phyloP scores from a whole-genome alignment of 257 asterid genomes.

The Primulina huaijiensis region DNA sequence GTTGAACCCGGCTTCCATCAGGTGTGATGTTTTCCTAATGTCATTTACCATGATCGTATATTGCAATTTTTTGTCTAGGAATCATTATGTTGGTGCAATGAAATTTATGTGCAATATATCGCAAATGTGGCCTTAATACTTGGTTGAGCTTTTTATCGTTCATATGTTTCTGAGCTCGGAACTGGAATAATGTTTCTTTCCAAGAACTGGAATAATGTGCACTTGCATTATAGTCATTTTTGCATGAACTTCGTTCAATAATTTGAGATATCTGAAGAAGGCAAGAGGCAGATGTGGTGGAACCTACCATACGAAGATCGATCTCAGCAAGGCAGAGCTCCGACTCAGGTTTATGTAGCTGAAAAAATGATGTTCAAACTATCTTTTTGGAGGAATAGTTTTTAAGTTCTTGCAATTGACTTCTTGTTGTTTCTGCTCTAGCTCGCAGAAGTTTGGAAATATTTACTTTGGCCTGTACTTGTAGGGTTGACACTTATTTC shows the following conservation, averaged over 20 bases:
- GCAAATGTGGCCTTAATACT: too few relatives aligned
- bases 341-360: too few relatives aligned
- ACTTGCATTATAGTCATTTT: not conserved
- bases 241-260: not conserved
- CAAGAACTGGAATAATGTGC: not conserved
- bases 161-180: too few relatives aligned
- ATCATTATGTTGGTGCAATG: not conserved
- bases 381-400: too few relatives aligned
- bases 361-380: too few relatives aligned
- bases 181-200: too few relatives aligned
- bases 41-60: not conserved
- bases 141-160: too few relatives aligned
- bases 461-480: not conserved
- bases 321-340: too few relatives aligned
- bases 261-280: not conserved
- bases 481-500: not conserved
- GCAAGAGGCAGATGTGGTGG: not conserved
- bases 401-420: not conserved
- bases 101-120: not conserved
- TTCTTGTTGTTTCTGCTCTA: not conserved
- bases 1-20: constrained; percentile 81
- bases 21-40: constrained; percentile 30
- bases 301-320: not conserved
- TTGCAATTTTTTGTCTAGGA: too few relatives aligned
- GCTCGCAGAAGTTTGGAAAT: not conserved